phyloP scores from a whole-genome alignment of 768 basidiomycete genomes.

The Termitomyces sp. region DNA sequence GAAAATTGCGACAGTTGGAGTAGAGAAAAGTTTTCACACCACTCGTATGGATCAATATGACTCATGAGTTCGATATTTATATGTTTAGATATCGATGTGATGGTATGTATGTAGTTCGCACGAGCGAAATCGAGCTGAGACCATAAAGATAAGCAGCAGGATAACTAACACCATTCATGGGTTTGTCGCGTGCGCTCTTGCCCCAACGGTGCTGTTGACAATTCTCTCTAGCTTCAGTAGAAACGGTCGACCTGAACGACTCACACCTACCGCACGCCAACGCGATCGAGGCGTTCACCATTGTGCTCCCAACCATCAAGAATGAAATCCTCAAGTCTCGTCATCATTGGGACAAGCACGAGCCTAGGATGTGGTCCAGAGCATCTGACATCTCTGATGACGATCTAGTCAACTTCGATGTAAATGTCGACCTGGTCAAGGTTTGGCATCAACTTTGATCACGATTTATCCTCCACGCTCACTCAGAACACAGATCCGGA shows the following conservation, averaged over 20 bases:
- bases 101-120: too few species aligned
- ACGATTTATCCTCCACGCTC: background rate
- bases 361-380: slow-evolving; percentile 67
- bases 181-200: background rate
- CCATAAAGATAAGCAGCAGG: too few species aligned
- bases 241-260: slow-evolving; percentile 52
- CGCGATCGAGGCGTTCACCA: slow-evolving; percentile 62
- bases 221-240: slow-evolving; percentile 48
- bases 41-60: too few species aligned
- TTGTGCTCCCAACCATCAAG: slow-evolving; percentile 54
- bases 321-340: slow-evolving; percentile 64
- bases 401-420: slow-evolving; percentile 47
- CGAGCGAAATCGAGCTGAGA: too few species aligned
- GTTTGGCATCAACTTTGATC: slow-evolving; percentile 20
- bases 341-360: slow-evolving; percentile 66
- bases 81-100: too few species aligned
- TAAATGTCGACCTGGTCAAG: slow-evolving; percentile 40
- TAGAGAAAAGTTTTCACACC: too few species aligned
- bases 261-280: slow-evolving; percentile 58
- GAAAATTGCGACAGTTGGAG: too few species aligned
- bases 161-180: background rate
- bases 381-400: slow-evolving; percentile 48
- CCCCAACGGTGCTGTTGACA: background rate
- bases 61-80: too few species aligned
- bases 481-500: slow-evolving; percentile 35